Evolutionary conservation across 495 filamentous ascomycete species (phyloP).

Genomic region (Hypomontagnella monticulosa): DNA sequence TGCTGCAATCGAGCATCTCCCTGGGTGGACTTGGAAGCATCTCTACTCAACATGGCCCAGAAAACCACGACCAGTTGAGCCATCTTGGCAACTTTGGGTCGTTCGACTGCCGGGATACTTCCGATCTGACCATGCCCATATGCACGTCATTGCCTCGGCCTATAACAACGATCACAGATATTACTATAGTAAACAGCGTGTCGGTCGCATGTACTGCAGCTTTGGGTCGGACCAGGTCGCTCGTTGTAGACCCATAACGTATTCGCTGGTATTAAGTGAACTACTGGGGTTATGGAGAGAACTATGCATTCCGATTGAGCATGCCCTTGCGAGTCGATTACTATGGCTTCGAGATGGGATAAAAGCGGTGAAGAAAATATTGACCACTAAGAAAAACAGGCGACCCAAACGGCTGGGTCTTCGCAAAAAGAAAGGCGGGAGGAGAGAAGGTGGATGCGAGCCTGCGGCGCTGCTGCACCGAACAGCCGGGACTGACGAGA

Average conservation of each 20-base stretch:
- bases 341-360: constrained; percentile 18
- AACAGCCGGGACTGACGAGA: constrained; percentile 44
- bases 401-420: constrained; percentile 39
- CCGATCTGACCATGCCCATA: constrained; percentile 38
- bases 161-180: constrained; percentile 27
- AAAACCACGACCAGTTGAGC: constrained; percentile 21
- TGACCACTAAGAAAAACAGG: constrained; percentile 28
- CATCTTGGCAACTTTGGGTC: constrained; percentile 32
- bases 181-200: constrained; percentile 34
- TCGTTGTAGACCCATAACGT: constrained; percentile 5
- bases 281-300: constrained; percentile 8
- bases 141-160: constrained; percentile 41
- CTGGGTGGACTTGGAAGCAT: constrained; percentile 24
- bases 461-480: constrained; percentile 42
- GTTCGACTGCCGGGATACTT: constrained; percentile 39
- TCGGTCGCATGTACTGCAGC: constrained; percentile 25
- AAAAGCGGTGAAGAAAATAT: constrained; percentile 29
- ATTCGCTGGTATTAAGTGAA: too few species aligned
- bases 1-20: constrained; percentile 24
- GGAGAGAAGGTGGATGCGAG: constrained; percentile 39
- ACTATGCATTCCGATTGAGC: constrained; percentile 25
- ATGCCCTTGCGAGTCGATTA: constrained; percentile 22
- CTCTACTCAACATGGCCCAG: constrained; percentile 12
- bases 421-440: constrained; percentile 21
- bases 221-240: constrained; percentile 18